Evolutionary conservation across 495 filamentous ascomycete genomes (phyloP).

Genomic region (Clohesyomyces aquaticus): DNA sequence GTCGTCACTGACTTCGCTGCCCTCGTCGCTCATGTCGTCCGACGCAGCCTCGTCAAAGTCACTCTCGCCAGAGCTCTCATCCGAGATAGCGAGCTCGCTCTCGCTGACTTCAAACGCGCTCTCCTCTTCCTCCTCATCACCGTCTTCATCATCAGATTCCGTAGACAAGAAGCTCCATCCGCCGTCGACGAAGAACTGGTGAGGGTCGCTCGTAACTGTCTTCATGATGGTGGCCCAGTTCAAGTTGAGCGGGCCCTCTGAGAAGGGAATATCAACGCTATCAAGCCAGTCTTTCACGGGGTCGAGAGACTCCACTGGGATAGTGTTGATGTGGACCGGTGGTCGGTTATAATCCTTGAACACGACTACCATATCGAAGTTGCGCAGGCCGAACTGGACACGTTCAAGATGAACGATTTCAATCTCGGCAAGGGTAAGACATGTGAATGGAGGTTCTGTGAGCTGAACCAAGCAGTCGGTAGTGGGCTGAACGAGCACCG

Average conservation of each 20-base stretch:
- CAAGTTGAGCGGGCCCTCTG: constrained; percentile 93
- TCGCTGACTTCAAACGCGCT: constrained; percentile 88
- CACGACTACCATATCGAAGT: constrained; percentile 97
- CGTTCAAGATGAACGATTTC: constrained; percentile 96
- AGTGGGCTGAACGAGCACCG: constrained; percentile 91
- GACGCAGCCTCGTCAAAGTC: constrained; percentile 93
- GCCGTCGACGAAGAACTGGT: constrained; percentile 91
- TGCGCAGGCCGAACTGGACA: constrained; percentile 97
- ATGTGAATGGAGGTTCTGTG: constrained; percentile 95
- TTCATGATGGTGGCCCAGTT: constrained; percentile 99
- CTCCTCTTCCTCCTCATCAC: constrained; percentile 81
- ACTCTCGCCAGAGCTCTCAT: constrained; percentile 80
- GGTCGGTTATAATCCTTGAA: constrained; percentile 92
- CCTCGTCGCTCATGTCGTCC: constrained; percentile 69
- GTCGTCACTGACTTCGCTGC: constrained; percentile 63
- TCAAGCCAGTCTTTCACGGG: constrained; percentile 98
- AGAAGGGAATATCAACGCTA: constrained; percentile 89
- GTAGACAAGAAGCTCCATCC: constrained; percentile 92
- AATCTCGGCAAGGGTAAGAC: constrained; percentile 91
- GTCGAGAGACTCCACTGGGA: constrained; percentile 92
- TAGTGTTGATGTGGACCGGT: constrained; percentile 95
- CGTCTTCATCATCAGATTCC: constrained; percentile 85
- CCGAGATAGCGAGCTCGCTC: constrained; percentile 75
- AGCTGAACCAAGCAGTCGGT: constrained; percentile 98
- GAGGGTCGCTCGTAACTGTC: constrained; percentile 89